phyloP scores from a whole-genome alignment of 305 asterid species.

The Ilex paraguariensis region DNA sequence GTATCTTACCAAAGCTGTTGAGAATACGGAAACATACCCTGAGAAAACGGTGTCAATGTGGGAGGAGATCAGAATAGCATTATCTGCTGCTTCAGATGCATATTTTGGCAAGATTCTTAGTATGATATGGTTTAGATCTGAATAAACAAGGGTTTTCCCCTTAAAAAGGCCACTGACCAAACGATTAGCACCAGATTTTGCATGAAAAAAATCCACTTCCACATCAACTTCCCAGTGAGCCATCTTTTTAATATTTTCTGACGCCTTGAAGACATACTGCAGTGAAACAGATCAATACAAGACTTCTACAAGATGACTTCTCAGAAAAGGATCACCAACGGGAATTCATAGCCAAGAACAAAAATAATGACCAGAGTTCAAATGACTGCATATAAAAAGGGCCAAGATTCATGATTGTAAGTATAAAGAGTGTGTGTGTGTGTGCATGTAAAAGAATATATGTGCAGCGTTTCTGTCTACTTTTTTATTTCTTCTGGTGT shows the following conservation, averaged over 20 bases:
- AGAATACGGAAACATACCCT: slow-evolving; percentile 37
- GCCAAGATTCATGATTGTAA: no score
- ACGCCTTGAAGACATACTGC: slow-evolving; percentile 71
- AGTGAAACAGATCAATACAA: slow-evolving; percentile 18
- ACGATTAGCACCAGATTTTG: slow-evolving; percentile 62
- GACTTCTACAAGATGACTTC: slow-evolving; percentile 7
- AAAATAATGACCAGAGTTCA: neutral
- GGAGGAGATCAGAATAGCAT: slow-evolving; percentile 91
- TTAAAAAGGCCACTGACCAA: slow-evolving; percentile 77
- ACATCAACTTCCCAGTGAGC: slow-evolving; percentile 95
- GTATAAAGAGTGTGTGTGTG: no score
- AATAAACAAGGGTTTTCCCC: slow-evolving; percentile 86
- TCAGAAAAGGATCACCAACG: slow-evolving; percentile 9
- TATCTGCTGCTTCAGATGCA: slow-evolving; percentile 70
- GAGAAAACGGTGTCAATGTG: slow-evolving; percentile 93
- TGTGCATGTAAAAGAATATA: no score
- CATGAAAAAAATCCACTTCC: slow-evolving; percentile 77
- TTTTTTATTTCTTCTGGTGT: no score
- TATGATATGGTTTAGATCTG: slow-evolving; percentile 78
- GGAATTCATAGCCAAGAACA: neutral
- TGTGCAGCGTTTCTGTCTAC: no score
- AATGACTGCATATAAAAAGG: no score
- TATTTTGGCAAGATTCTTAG: slow-evolving; percentile 81
- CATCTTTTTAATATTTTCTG: slow-evolving; percentile 56
- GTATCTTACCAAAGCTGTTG: neutral